phyloP scores from a whole-genome alignment of 148 eudicot genomes.

The Vaccinium myrtillus region DNA sequence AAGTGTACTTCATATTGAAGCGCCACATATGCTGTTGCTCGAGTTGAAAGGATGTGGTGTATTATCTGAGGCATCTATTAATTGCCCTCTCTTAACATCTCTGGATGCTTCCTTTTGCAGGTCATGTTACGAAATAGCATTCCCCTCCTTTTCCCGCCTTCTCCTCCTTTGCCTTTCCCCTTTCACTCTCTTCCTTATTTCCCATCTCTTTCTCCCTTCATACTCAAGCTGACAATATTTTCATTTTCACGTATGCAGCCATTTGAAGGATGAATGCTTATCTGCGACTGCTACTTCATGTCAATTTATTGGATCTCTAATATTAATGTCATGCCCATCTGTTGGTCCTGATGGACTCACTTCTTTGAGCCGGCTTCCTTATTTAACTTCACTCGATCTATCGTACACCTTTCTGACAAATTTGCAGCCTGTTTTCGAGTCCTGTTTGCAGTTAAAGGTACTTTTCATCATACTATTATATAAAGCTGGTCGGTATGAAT shows the following conservation, averaged over 20 bases:
- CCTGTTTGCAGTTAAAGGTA: conserved; percentile 82
- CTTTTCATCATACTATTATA: background rate
- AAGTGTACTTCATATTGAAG: conserved; percentile 66
- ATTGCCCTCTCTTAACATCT: conserved; percentile 81
- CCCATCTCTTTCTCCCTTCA: background rate
- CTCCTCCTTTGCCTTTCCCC: background rate
- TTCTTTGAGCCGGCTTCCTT: conserved; percentile 58
- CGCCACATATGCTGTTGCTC: conserved; percentile 72
- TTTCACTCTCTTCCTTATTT: background rate
- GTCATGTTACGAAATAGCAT: conserved; percentile 27
- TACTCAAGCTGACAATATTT: conserved; percentile 11
- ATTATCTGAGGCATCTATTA: conserved; percentile 73
- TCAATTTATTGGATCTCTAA: conserved; percentile 73
- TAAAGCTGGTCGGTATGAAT: background rate
- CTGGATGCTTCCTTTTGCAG: conserved; percentile 98
- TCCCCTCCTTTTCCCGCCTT: conserved; percentile 2
- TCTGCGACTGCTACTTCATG: conserved; percentile 85
- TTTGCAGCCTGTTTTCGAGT: conserved; percentile 77
- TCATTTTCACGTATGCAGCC: conserved; percentile 49
- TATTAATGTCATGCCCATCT: conserved; percentile 91
- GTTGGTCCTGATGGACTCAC: conserved; percentile 84
- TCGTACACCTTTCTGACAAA: conserved; percentile 86
- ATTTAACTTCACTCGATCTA: conserved; percentile 80
- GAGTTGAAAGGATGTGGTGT: conserved; percentile 99
- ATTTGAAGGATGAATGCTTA: conserved; percentile 79